These are phyloP conservation scores for Lyophyllum atratum DNA, from an alignment of 768 basidiomycete species.

Conservation along the genomic window DNA sequence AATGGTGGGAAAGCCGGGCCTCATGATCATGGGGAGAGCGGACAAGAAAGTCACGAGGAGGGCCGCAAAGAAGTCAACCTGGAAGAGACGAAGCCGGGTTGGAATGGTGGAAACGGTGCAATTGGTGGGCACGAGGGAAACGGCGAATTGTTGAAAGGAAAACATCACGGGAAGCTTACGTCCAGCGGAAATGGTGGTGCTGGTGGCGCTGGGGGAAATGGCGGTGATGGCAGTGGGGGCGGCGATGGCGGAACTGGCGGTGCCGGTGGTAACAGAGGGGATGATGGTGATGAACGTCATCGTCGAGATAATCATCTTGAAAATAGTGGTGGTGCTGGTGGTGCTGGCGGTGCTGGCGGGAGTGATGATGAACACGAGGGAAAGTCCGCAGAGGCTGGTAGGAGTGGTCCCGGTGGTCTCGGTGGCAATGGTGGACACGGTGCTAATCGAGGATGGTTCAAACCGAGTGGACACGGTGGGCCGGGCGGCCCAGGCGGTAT, in stretches of 20 bases:
- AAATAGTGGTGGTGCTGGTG: background rate
- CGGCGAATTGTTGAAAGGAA: too few relatives aligned
- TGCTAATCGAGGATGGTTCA: background rate
- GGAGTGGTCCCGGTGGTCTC: slow-evolving; percentile 3
- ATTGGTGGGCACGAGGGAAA: background rate
- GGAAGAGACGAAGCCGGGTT: too few relatives aligned
- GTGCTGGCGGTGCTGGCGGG: background rate
- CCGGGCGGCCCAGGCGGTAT: slow-evolving; percentile 12
- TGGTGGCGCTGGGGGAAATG: background rate
- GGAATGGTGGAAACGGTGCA: background rate
- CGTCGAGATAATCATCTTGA: background rate
- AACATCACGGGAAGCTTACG: too few relatives aligned
- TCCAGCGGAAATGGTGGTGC: background rate
- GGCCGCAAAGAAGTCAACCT: too few relatives aligned
- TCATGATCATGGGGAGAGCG: too few relatives aligned
- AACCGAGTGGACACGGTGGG: slow-evolving; percentile 8
- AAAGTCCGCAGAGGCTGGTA: background rate
- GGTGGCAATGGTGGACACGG: slow-evolving; percentile 12
- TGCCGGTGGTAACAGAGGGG: background rate
- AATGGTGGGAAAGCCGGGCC: too few relatives aligned
- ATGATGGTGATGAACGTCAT: background rate
- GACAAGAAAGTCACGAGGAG: too few relatives aligned
- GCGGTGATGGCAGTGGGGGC: background rate
- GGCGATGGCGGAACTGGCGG: background rate
- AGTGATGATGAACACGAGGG: background rate